Evolutionary conservation across 345 rosid species (phyloP), one percentile per base, ranked within the genome.

Genomic region (Erysimum cheiranthoides): DNA sequence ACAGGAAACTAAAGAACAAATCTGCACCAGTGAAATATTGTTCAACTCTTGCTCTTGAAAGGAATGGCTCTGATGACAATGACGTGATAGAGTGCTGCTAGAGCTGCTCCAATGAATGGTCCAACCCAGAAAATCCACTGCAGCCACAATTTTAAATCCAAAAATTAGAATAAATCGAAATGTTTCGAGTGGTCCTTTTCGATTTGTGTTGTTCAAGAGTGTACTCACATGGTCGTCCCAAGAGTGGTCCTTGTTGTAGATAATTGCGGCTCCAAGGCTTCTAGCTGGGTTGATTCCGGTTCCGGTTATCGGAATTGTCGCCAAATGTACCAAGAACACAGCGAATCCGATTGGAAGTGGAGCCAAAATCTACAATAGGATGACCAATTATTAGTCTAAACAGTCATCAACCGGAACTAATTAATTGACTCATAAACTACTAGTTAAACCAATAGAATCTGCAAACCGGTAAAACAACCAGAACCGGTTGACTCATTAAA

Each of bases 61-160:
- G 90, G 82, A 38, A 82, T 78, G 10, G 90, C 86, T 73, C 85
- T 75, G 73, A 87, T 81, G 73, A 85, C 85, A 31, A 76, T 52
- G 53, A 61, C 64, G 78, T 85, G 84, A 52, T 85, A 87, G 2
- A 84, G 70, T 3, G 90, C 83, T 25, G 86, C 90, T 8, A 86
- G 64, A 27, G 82, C 85, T 39, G 85, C 84, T 46, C 90, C 90
- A 54, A 79, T 68, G 73, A 86, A 81, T 31, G 88, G 88, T 69
- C 90, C 89, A 5, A 84, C 81, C 86, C 88, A 86, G 82, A 82
- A 82, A 59, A 86, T 75, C 87, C 88, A 79, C 94, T 89, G 87
- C 59, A 68, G 18, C 34, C 47, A 6, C 10, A 61, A 54, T 8
- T 30, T 8, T 3, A 56, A 49, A 38, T 9, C 25, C 52, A 32